Evolutionary conservation across 805 yeast genomes (phyloP), one percentile per base, ranked within the genome.

Genomic region (Candida multigemmis): DNA sequence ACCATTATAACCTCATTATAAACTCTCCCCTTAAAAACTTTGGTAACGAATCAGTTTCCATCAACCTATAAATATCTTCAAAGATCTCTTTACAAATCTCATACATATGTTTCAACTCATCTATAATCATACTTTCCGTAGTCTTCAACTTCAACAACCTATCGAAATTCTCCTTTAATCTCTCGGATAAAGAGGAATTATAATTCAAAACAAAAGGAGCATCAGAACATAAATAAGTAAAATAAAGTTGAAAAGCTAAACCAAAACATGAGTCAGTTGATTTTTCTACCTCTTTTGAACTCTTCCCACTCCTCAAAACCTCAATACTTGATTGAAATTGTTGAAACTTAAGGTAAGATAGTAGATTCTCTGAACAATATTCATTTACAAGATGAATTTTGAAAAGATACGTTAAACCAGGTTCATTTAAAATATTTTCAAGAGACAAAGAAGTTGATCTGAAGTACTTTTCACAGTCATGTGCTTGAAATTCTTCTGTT

Each of bases 1-100:
- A n/a, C n/a, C n/a, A n/a, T n/a, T 34, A 32, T 37, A 50, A 19
- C n/a, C n/a, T n/a, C n/a, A n/a, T n/a, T n/a, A n/a, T n/a, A 17
- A 42, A 32, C 14, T 37, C 46, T 27, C 59, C 49, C 11, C 32
- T 38, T 19, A 77, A 32, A 38, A 83, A 82, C 45, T 81, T 82
- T 3, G 81, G 81, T 21, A 78, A 61, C 6, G 91, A 79, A 51
- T 83, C 93, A 19, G 50, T 63, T 37, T 77, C 80, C 79, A 83
- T 74, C 50, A 83, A 50, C 22, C 60, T 53, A 38, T 66, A 67
- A 26, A 79, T 63, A 23, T 67, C 68, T 7, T 38, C 27, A n/a
- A 63, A 57, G 5, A 79, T 69, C 12, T 56, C 53, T n/a, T 61
- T 63, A 27, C 71, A 68, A 10, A 70, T 50, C 2, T n/a, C n/a